phyloP scores from a whole-genome alignment of 2,329 filamentous ascomycete species.

The Exophiala sideris region DNA sequence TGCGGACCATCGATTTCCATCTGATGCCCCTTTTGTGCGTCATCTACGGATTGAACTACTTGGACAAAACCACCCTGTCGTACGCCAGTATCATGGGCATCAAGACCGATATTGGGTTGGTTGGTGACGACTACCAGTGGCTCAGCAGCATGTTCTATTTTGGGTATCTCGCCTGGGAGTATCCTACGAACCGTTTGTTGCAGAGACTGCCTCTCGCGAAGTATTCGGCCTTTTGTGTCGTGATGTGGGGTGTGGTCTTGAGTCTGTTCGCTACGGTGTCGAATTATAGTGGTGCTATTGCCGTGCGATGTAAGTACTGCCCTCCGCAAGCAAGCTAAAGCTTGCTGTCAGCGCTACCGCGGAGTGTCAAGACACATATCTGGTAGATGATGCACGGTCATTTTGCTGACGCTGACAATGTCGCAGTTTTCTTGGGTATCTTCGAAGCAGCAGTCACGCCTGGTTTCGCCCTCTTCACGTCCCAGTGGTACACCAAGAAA shows the following conservation, averaged over 20 bases:
- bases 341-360: no score
- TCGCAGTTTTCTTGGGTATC: constrained; percentile 44
- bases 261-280: constrained; percentile 61
- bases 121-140: constrained; percentile 50
- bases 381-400: no score
- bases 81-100: constrained; percentile 56
- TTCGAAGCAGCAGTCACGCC: constrained; percentile 68
- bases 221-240: constrained; percentile 62
- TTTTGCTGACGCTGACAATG: not conserved
- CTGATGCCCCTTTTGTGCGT: constrained; percentile 59
- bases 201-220: constrained; percentile 64
- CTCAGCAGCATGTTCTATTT: constrained; percentile 36
- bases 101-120: constrained; percentile 44
- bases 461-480: constrained; percentile 65
- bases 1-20: constrained; percentile 61
- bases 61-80: constrained; percentile 52
- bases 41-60: constrained; percentile 54
- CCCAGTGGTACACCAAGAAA: constrained; percentile 68
- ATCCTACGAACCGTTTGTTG: constrained; percentile 62
- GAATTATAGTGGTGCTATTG: constrained; percentile 60
- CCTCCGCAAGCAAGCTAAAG: no score
- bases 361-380: no score
- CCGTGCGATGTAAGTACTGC: constrained; percentile 46
- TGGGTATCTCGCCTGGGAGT: constrained; percentile 59
- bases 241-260: constrained; percentile 61